Conservation (phyloP, 805 yeast species). For the Lipomyces mesembrius region DNA sequence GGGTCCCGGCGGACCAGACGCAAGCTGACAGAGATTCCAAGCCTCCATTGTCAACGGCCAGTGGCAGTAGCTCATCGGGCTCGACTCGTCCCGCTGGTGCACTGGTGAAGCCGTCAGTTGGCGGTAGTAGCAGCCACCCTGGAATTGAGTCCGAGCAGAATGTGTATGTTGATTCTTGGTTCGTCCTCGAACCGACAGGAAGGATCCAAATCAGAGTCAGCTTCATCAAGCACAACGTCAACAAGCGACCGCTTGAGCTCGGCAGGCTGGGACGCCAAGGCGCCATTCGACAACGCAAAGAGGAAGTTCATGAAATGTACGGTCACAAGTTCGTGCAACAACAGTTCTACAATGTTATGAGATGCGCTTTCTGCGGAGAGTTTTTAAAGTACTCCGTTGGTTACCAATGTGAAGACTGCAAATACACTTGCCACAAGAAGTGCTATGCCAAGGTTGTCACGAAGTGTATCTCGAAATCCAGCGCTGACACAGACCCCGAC, state of each 20-base stretch:
- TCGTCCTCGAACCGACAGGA: conserved; percentile 91
- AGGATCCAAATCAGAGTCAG: conserved; percentile 78
- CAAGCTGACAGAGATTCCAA: conserved; percentile 10
- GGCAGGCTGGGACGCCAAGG: conserved; percentile 93
- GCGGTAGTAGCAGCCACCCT: background rate
- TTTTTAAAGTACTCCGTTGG: conserved; percentile 81
- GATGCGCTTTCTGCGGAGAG: conserved; percentile 97
- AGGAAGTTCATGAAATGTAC: conserved; percentile 74
- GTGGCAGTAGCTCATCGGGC: background rate
- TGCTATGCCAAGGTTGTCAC: conserved; percentile 80
- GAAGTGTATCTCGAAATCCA: conserved; percentile 76
- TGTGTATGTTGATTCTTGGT: conserved; percentile 73
- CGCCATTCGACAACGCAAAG: conserved; percentile 85
- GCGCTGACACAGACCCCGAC: conserved; percentile 64
- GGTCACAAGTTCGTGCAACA: conserved; percentile 97
- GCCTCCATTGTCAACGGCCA: background rate
- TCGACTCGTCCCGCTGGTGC: conserved; percentile 8
- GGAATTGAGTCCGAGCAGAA: conserved; percentile 17
- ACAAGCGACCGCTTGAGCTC: conserved; percentile 51
- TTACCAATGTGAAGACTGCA: conserved; percentile 79
- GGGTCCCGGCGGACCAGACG: conserved; percentile 74
- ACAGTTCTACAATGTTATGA: conserved; percentile 93
- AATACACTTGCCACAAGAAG: conserved; percentile 75
- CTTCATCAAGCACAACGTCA: conserved; percentile 70
- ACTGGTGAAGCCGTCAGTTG: background rate